Conservation (phyloP, 139 green algal genomes). For the Pseudopediastrum boryanum region DNA sequence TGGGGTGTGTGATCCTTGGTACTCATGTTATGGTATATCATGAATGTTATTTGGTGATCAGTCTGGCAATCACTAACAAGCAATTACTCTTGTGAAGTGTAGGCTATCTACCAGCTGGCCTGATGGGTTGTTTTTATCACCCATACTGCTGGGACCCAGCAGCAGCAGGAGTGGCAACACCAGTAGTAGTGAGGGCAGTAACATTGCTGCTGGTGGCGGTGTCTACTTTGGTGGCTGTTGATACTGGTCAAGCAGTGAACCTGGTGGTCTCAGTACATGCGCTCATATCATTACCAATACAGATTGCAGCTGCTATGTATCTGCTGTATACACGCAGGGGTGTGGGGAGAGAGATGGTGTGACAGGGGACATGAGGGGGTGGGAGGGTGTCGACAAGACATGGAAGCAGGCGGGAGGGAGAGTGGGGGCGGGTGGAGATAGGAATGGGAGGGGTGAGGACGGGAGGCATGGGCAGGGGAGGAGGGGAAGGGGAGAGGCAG, state of each 20-base stretch:
- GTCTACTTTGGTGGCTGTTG: constrained; percentile 61
- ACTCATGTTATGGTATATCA: too few species aligned
- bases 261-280: constrained; percentile 80
- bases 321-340: constrained; percentile 89
- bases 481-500: too few species aligned
- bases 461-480: background rate
- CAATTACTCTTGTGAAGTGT: too few species aligned
- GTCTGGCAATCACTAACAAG: too few species aligned
- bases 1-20: too few species aligned
- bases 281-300: constrained; percentile 82
- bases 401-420: background rate
- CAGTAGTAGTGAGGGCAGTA: background rate
- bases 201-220: constrained; percentile 27
- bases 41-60: too few species aligned
- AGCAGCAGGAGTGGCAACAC: background rate
- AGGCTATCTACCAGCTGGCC: too few species aligned
- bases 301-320: constrained; percentile 80
- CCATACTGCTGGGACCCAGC: background rate
- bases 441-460: background rate
- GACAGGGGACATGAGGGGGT: too few species aligned
- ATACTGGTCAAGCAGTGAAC: constrained; percentile 76
- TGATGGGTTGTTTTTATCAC: too few species aligned
- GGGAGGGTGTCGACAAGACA: too few species aligned
- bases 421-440: background rate
- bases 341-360: too few species aligned